A percentile compares a stretch with the other conserved stretches of the same genome.
These are phyloP conservation scores for Fusarium humuli DNA, from an alignment of 2,329 filamentous ascomycete genomes.

Conservation along the genomic window DNA sequence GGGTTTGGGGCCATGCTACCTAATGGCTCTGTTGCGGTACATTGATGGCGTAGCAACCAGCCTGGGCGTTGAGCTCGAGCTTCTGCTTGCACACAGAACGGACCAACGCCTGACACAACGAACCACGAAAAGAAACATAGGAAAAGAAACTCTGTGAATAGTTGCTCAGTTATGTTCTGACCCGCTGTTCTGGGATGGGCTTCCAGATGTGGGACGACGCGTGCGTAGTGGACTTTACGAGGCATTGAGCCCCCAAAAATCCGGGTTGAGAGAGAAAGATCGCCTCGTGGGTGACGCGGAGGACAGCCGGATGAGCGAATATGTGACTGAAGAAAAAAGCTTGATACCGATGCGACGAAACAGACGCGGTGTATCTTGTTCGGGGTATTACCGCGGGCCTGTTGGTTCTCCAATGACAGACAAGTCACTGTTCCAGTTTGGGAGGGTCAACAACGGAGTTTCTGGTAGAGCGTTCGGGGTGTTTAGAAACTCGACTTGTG, in stretches of 20 bases:
- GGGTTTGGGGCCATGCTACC: conserved; percentile 17
- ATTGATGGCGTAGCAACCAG: conserved; percentile 43
- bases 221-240: conserved; percentile 29
- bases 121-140: conserved; percentile 19
- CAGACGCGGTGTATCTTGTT: conserved; percentile 35
- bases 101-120: conserved; percentile 8
- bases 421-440: conserved; percentile 33
- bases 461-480: not conserved
- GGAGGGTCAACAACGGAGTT: conserved; percentile 29
- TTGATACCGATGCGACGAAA: conserved; percentile 40
- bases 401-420: conserved; percentile 37
- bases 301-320: conserved; percentile 28
- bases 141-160: conserved; percentile 8
- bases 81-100: conserved; percentile 12
- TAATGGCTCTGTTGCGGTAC: conserved; percentile 36
- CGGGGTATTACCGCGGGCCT: conserved; percentile 36
- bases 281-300: conserved; percentile 27
- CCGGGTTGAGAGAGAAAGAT: conserved; percentile 14
- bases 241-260: conserved; percentile 20
- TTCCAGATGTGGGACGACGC: conserved; percentile 27
- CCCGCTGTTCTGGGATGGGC: conserved; percentile 36
- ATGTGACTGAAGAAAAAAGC: conserved; percentile 28
- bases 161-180: conserved; percentile 23
- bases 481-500: not conserved
- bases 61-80: conserved; percentile 29